Evolutionary conservation across 805 yeast species (phyloP).

Genomic region (Yamadazyma kitorensis): DNA sequence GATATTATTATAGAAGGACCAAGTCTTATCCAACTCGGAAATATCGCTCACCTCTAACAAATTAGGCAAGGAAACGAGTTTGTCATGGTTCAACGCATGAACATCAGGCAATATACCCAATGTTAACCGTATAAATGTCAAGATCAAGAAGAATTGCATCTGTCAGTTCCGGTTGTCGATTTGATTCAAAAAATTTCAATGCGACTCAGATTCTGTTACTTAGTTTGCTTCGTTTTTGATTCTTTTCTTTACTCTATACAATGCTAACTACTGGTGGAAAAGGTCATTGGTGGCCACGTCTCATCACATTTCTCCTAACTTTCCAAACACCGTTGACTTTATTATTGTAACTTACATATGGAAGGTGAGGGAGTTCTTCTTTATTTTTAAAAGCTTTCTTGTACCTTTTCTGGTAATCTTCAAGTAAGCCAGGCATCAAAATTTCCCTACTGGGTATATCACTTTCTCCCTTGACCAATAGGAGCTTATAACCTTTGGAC

Average conservation of each 20-base stretch:
- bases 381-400: constrained; percentile 14
- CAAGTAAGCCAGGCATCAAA: constrained; percentile 25
- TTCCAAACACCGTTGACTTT: constrained; percentile 57
- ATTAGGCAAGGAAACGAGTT: constrained; percentile 31
- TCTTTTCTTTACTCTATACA: no score
- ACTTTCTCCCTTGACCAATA: constrained; percentile 61
- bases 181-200: no score
- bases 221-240: no score
- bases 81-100: not conserved
- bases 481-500: constrained; percentile 25
- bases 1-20: constrained; percentile 57
- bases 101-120: constrained; percentile 1
- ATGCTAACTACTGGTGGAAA: no score
- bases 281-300: constrained; percentile 23
- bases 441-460: constrained; percentile 63
- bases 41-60: constrained; percentile 24
- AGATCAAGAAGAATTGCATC: not conserved
- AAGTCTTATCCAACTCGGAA: constrained; percentile 22
- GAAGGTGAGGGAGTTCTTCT: constrained; percentile 19
- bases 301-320: constrained; percentile 52
- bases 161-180: no score
- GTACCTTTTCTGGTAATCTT: constrained; percentile 17
- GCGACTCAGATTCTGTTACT: no score
- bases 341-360: constrained; percentile 45
- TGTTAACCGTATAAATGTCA: not conserved